phyloP scores from a whole-genome alignment of 768 basidiomycete genomes.

The Lepiota brunneoincarnata region DNA sequence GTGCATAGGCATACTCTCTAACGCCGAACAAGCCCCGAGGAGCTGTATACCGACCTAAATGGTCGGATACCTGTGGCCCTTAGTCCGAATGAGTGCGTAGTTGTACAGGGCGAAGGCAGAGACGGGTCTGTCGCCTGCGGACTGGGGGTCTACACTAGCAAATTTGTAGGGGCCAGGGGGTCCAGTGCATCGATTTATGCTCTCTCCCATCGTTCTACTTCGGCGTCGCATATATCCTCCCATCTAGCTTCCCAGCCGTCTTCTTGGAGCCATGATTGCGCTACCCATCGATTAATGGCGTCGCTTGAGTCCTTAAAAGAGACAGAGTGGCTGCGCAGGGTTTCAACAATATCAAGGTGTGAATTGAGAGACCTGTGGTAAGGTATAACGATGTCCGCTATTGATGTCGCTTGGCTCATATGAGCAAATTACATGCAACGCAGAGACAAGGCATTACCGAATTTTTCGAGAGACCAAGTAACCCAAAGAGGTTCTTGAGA shows the following conservation, averaged over 20 bases:
- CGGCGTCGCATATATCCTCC: conserved; percentile 78
- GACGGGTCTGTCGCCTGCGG: no score
- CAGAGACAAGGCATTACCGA: conserved; percentile 45
- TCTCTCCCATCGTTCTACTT: conserved; percentile 69
- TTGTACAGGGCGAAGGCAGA: no score
- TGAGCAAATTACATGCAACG: background rate
- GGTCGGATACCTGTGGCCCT: no score
- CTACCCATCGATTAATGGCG: conserved; percentile 62
- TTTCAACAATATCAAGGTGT: conserved; percentile 54
- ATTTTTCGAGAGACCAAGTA: conserved; percentile 80
- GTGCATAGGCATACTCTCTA: no score
- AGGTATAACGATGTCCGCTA: conserved; percentile 54
- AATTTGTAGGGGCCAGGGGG: no score
- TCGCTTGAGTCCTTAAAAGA: conserved; percentile 70
- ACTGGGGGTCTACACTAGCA: no score
- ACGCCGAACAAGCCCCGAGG: no score
- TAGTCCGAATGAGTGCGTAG: no score
- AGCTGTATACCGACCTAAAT: no score
- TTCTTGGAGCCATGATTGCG: conserved; percentile 66
- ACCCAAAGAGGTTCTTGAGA: conserved; percentile 73
- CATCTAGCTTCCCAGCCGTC: conserved; percentile 68
- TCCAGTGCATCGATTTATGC: conserved; percentile 11
- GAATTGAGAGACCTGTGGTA: conserved; percentile 66
- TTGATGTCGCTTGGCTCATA: conserved; percentile 42
- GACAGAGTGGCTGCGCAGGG: conserved; percentile 59